These are phyloP conservation scores for Tulasnella sp. DNA, from an alignment of 768 basidiomycete species.

Conservation along the genomic window DNA sequence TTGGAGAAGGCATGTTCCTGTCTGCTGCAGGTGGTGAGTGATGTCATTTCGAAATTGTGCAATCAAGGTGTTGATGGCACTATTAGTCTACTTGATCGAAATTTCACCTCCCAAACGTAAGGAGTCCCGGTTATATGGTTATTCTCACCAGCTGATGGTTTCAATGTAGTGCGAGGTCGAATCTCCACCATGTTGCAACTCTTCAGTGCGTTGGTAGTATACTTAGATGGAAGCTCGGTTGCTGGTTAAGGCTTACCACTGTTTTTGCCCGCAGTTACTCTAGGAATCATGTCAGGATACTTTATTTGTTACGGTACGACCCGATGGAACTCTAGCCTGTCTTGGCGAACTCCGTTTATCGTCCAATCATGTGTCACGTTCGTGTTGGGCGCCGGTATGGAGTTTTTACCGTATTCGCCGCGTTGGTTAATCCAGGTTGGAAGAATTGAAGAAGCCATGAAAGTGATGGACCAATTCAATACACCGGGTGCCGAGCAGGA, in stretches of 20 bases:
- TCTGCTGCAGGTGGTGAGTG: slow-evolving; percentile 22
- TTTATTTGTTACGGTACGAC: slow-evolving; percentile 32
- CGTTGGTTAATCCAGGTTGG: slow-evolving; percentile 32
- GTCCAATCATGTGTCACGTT: slow-evolving; percentile 26
- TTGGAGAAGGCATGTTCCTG: slow-evolving; percentile 36
- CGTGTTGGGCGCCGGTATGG: slow-evolving; percentile 12
- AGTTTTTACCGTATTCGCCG: slow-evolving; percentile 15
- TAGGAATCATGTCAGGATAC: slow-evolving; percentile 33
- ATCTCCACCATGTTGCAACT: slow-evolving; percentile 33
- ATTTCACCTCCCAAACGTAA: slow-evolving; percentile 18
- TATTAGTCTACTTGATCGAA: slow-evolving; percentile 18
- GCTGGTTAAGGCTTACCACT: not conserved
- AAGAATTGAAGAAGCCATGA: slow-evolving; percentile 25
- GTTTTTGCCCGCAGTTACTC: slow-evolving; percentile 21
- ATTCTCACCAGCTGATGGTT: not conserved
- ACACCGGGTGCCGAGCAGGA: slow-evolving; percentile 24
- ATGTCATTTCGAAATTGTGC: slow-evolving; percentile 24
- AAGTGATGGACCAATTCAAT: slow-evolving; percentile 17
- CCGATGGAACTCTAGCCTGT: slow-evolving; percentile 23
- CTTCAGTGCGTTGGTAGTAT: slow-evolving; percentile 20
- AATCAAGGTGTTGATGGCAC: not conserved
- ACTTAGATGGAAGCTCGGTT: not conserved
- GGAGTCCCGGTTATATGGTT: not conserved
- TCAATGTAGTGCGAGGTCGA: slow-evolving; percentile 30
- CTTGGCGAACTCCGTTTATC: slow-evolving; percentile 31